phyloP scores from a whole-genome alignment of 495 filamentous ascomycete genomes.

The Penicillium verhagenii region DNA sequence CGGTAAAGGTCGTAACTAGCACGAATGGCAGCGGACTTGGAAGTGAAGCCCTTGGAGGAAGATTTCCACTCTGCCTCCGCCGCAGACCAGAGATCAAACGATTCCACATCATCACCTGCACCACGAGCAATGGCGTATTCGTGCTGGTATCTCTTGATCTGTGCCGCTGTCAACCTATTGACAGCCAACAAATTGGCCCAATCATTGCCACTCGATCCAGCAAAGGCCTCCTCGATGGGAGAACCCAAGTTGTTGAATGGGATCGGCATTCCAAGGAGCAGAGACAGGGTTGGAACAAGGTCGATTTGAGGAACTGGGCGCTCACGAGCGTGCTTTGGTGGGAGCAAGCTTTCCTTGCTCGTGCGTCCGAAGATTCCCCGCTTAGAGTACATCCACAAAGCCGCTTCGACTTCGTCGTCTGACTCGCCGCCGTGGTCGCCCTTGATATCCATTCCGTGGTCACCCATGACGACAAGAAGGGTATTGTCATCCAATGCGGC shows the following conservation, averaged over 20 bases:
- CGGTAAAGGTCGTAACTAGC: conserved; percentile 60
- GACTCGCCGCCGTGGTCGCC: conserved; percentile 97
- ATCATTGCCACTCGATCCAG: conserved; percentile 61
- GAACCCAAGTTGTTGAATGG: conserved; percentile 97
- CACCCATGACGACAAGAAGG: conserved; percentile 91
- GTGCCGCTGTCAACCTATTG: conserved; percentile 73
- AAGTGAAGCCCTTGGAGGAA: conserved; percentile 37
- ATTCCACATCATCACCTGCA: conserved; percentile 57
- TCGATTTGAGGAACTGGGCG: conserved; percentile 93
- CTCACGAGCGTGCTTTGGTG: conserved; percentile 72
- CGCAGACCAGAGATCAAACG: conserved; percentile 57
- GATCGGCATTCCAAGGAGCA: conserved; percentile 87
- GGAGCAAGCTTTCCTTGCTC: conserved; percentile 54
- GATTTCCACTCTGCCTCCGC: conserved; percentile 50
- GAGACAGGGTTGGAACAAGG: conserved; percentile 83
- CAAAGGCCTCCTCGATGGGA: conserved; percentile 92
- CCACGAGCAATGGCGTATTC: conserved; percentile 62
- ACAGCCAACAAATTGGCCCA: conserved; percentile 75
- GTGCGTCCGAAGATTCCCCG: conserved; percentile 76
- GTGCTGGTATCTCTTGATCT: conserved; percentile 84
- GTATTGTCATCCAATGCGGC: conserved; percentile 77
- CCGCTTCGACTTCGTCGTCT: conserved; percentile 89
- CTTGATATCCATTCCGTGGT: conserved; percentile 97
- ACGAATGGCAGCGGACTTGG: conserved; percentile 32
- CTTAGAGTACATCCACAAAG: conserved; percentile 98